Evolutionary conservation across 2,329 filamentous ascomycete species (phyloP), one percentile per base, ranked within the genome.

Genomic region (Beauveria medogensis): DNA sequence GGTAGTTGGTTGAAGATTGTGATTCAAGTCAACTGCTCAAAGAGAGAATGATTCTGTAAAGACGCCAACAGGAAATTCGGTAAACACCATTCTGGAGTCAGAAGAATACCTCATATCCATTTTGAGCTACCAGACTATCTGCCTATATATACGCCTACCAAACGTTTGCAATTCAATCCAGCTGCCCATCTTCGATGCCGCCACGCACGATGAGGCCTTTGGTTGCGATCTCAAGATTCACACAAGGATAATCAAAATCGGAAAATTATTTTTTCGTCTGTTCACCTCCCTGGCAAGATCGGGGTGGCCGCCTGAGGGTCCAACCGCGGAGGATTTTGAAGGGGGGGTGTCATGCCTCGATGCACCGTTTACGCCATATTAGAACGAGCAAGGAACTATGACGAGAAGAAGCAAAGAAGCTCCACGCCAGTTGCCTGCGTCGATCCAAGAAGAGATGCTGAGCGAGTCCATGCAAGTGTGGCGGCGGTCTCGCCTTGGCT

Each of bases 201-300:
- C 40, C 18, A 51, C 41, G 24, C 28, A 51, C 50, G 47, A 53
- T 34, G n/a, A 16, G 30, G 34, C 8, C 57, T 26, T 9, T 47
- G 28, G 30, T 12, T 47, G 34, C 58, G 58, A 60, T 60, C 51
- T 8, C 43, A 24, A 34, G 18, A 28, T 18, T 55, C 43, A 3
- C 18, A 18, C 58, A 26, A 55, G 58, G 58, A 44, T 20, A 16
- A 37, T 55, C 14, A 10, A 14, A 24, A 60, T 60, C 58, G 58
- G 22, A 37, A 37, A 16, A 37, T 34, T 34, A 5, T 37, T 16
- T 6, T 16, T 37, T 37, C 50, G 50, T 37, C 37, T 54, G 30
- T 12, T 37, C 12, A 16, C 34, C 34, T 37, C 34, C 34, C 34
- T 37, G 34, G 12, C 34, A 37, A 16, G 41, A 59, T 59, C 57